phyloP scores from a whole-genome alignment of 371 early-diverging fungal genomes.

The Mortierella sp. region DNA sequence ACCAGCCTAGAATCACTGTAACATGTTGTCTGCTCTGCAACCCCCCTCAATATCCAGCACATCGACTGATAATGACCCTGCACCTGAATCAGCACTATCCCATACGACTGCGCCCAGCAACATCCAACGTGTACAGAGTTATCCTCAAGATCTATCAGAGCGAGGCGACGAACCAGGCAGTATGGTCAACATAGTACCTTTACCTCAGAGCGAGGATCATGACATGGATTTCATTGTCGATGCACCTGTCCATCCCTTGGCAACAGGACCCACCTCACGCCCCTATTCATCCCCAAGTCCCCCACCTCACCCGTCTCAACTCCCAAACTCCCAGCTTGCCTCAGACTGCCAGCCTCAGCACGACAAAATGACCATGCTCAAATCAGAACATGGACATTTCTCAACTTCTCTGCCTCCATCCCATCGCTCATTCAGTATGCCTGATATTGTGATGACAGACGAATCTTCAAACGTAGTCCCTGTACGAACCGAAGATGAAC shows the following conservation, averaged over 20 bases:
- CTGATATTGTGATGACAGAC: constrained; percentile 21
- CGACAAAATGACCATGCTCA: constrained; percentile 26
- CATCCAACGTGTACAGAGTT: constrained; percentile 1
- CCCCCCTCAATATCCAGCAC: constrained; percentile 33
- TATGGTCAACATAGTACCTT: constrained; percentile 2
- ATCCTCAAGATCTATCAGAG: not conserved
- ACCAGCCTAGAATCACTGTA: not conserved
- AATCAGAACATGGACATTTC: constrained; percentile 24
- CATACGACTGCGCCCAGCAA: constrained; percentile 13
- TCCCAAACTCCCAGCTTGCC: constrained; percentile 1
- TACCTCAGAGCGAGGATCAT: constrained; percentile 3
- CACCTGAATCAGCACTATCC: not conserved
- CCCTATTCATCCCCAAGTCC: constrained; percentile 4
- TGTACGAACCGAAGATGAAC: not conserved
- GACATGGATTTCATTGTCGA: constrained; percentile 19
- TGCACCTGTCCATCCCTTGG: constrained; percentile 18
- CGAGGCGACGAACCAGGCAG: constrained; percentile 6
- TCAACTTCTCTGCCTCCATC: not conserved
- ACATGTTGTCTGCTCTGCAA: constrained; percentile 32
- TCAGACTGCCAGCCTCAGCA: constrained; percentile 26
- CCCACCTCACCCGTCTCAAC: not conserved
- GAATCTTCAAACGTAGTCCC: constrained; percentile 1
- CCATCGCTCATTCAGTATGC: constrained; percentile 10
- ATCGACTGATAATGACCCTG: constrained; percentile 1
- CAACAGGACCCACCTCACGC: constrained; percentile 9